Conservation (phyloP, 345 rosid species). For the Trapa bicornis region DNA sequence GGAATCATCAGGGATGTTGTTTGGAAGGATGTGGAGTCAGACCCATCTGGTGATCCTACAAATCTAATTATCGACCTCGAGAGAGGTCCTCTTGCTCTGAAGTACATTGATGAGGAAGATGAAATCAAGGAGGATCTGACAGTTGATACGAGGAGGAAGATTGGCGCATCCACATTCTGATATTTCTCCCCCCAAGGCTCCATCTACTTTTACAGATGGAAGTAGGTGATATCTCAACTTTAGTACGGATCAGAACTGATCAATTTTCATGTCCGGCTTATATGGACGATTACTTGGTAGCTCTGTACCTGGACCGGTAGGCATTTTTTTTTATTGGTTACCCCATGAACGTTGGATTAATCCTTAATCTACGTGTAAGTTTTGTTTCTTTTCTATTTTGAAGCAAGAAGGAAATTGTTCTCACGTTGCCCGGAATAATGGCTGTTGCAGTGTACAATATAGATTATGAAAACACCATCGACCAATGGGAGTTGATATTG, state of each 20-base stretch:
- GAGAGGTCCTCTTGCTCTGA: slow-evolving; percentile 52
- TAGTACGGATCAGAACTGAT: slow-evolving; percentile 88
- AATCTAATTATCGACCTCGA: slow-evolving; percentile 13
- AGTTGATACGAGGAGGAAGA: slow-evolving; percentile 33
- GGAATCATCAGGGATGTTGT: slow-evolving; percentile 48
- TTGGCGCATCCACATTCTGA: slow-evolving; percentile 59
- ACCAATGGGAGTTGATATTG: too few relatives aligned
- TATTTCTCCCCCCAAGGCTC: slow-evolving; percentile 87
- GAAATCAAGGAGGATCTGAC: slow-evolving; percentile 23
- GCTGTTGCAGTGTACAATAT: too few relatives aligned
- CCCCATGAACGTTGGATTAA: not conserved
- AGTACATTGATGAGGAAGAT: slow-evolving; percentile 47
- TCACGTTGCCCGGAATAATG: too few relatives aligned
- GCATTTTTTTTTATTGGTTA: not conserved
- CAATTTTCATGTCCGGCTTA: slow-evolving; percentile 97
- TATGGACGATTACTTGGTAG: slow-evolving; percentile 87
- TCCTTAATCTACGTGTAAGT: not conserved
- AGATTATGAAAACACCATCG: too few relatives aligned
- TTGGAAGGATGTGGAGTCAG: slow-evolving; percentile 33
- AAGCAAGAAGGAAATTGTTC: too few relatives aligned
- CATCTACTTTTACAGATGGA: slow-evolving; percentile 93
- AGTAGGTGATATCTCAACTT: slow-evolving; percentile 61
- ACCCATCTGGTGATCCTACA: slow-evolving; percentile 21
- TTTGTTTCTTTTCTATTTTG: too few relatives aligned
- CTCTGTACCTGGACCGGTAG: slow-evolving; percentile 43